Conservation (phyloP, 106 monocot genomes). For the Vanilla planifolia region DNA sequence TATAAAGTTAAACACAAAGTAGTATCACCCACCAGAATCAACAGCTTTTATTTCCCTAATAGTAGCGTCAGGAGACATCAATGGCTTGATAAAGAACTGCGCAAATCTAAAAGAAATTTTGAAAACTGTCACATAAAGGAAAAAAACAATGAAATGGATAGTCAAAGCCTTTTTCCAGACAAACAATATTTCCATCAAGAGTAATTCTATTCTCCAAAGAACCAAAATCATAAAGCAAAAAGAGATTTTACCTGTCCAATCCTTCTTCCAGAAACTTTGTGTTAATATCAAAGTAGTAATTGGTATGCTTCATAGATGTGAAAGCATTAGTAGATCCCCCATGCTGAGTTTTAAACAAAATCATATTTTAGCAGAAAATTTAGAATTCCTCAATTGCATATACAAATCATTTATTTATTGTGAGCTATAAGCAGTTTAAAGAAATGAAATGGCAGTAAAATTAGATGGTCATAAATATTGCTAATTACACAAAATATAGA, state of each 20-base stretch:
- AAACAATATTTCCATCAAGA: too few relatives aligned
- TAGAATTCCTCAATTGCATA: not conserved
- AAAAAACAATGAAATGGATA: not conserved
- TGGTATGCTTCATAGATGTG: slow-evolving; percentile 69
- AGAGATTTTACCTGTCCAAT: slow-evolving; percentile 59
- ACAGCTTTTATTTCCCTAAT: slow-evolving; percentile 97
- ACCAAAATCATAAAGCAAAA: too few relatives aligned
- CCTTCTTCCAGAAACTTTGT: slow-evolving; percentile 72
- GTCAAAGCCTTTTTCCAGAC: not conserved
- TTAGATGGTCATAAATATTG: too few relatives aligned
- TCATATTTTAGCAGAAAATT: not conserved
- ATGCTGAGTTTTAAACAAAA: slow-evolving; percentile 42
- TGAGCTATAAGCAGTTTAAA: not conserved
- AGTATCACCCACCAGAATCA: slow-evolving; percentile 70
- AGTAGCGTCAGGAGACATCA: slow-evolving; percentile 93
- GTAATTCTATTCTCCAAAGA: too few relatives aligned
- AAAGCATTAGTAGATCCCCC: slow-evolving; percentile 90
- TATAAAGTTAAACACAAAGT: not conserved
- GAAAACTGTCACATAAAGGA: slow-evolving; percentile 13
- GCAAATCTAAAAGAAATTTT: slow-evolving; percentile 56
- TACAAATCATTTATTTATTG: not conserved
- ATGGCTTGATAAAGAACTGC: slow-evolving; percentile 87
- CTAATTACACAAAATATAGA: too few relatives aligned
- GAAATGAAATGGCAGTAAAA: not conserved
- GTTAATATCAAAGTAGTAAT: slow-evolving; percentile 89